Percentiles rank a stretch among this genome's conserved stretches.
Evolutionary conservation across 31 red algal species (phyloP).

Genomic region (Bonnemaisonia californica): DNA sequence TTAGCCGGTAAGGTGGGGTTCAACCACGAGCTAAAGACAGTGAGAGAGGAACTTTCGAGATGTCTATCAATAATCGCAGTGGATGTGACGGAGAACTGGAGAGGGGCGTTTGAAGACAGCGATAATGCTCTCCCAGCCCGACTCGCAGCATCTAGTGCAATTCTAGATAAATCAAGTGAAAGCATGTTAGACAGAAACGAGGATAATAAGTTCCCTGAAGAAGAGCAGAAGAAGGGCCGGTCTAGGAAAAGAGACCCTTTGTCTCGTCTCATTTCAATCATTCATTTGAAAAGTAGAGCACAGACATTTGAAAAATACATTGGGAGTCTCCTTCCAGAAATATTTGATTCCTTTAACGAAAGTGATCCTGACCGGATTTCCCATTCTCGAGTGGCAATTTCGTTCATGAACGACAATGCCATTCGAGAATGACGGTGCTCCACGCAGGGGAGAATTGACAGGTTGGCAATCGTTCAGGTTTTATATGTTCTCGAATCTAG

Average conservation of each 20-base stretch:
- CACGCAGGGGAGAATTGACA: conserved; percentile 51
- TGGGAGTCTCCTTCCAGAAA: conserved; percentile 41
- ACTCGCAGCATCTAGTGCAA: not conserved
- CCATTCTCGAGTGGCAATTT: conserved; percentile 78
- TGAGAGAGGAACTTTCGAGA: conserved; percentile 81
- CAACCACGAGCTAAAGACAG: conserved; percentile 82
- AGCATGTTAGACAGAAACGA: conserved; percentile 17
- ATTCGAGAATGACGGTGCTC: no score
- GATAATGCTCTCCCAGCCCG: conserved; percentile 23
- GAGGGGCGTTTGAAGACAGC: conserved; percentile 26
- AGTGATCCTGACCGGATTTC: conserved; percentile 77
- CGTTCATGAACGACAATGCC: no score
- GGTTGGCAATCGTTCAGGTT: conserved; percentile 35
- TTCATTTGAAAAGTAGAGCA: conserved; percentile 74
- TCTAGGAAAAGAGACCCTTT: conserved; percentile 81
- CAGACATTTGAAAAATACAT: conserved; percentile 62
- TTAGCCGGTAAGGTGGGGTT: conserved; percentile 65
- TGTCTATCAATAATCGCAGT: conserved; percentile 44
- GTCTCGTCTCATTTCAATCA: conserved; percentile 76
- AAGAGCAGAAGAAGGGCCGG: conserved; percentile 60
- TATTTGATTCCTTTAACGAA: conserved; percentile 80
- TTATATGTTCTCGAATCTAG: conserved; percentile 41
- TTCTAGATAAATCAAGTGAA: not conserved
- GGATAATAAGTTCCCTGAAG: conserved; percentile 1
- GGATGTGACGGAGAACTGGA: conserved; percentile 14